phyloP scores from a whole-genome alignment of 1,284 basidiomycete genomes.

The Rhodotorula sp. region DNA sequence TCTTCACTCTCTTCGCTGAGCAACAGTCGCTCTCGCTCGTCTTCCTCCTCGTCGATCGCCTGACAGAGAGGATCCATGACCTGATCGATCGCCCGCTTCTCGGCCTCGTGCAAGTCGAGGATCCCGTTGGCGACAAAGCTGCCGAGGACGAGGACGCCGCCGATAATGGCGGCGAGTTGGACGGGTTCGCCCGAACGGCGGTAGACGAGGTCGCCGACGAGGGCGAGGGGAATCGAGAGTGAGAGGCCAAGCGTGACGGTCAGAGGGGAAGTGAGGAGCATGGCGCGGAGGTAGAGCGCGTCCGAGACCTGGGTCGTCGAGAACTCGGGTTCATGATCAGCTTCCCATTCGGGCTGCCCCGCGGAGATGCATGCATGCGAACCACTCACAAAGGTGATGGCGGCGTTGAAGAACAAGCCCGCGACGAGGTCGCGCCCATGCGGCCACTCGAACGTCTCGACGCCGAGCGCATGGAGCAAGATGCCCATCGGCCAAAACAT shows the following conservation, averaged over 20 bases:
- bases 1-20: background rate
- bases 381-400: slow-evolving; percentile 49
- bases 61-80: background rate
- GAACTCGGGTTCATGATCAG: too few species aligned
- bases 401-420: slow-evolving; percentile 68
- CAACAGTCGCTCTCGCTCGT: slow-evolving; percentile 6
- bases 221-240: slow-evolving; percentile 89
- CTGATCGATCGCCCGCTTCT: slow-evolving; percentile 13
- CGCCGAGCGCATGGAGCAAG: slow-evolving; percentile 70
- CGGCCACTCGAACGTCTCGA: slow-evolving; percentile 77
- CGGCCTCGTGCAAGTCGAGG: slow-evolving; percentile 31
- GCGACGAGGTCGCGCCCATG: slow-evolving; percentile 60
- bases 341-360: background rate
- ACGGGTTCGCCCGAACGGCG: slow-evolving; percentile 54
- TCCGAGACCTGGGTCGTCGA: slow-evolving; percentile 19
- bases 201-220: slow-evolving; percentile 70
- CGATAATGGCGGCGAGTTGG: slow-evolving; percentile 25
- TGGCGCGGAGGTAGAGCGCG: slow-evolving; percentile 58
- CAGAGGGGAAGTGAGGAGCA: slow-evolving; percentile 88
- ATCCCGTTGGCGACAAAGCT: slow-evolving; percentile 39
- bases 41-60: background rate
- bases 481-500: slow-evolving; percentile 78
- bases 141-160: slow-evolving; percentile 33
- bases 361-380: slow-evolving; percentile 43
- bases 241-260: slow-evolving; percentile 91